These are phyloP conservation scores for Vitis hybrid DNA, from an alignment of 177 flowering plant genomes.

Conservation along the genomic window DNA sequence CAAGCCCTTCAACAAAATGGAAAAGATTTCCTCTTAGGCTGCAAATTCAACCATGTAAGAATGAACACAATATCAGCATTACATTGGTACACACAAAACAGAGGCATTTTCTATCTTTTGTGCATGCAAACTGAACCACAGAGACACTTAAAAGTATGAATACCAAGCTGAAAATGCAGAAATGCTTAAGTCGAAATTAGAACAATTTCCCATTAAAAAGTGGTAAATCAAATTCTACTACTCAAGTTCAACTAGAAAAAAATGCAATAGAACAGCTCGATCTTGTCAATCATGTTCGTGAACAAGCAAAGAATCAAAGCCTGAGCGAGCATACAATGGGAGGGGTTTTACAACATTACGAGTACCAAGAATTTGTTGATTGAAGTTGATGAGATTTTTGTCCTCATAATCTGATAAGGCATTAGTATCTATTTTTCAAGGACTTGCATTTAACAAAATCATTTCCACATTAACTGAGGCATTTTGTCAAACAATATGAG, in stretches of 20 bases:
- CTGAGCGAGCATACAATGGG: too few relatives aligned
- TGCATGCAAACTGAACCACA: background rate
- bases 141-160: background rate
- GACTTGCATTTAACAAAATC: background rate
- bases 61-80: background rate
- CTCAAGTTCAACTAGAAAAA: background rate
- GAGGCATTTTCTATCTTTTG: background rate
- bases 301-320: background rate
- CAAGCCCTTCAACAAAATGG: background rate
- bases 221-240: background rate
- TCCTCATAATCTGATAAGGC: background rate
- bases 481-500: background rate
- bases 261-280: background rate
- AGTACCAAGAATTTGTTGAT: too few relatives aligned
- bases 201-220: background rate
- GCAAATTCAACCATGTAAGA: background rate
- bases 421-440: background rate
- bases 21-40: background rate
- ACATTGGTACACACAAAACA: background rate
- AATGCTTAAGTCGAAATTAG: background rate
- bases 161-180: background rate
- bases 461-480: background rate
- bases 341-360: too few relatives aligned
- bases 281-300: background rate
- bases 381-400: background rate